Base-by-base conservation (phyloP, 257 asterid genomes). In the Solanum pennellii region DNA sequence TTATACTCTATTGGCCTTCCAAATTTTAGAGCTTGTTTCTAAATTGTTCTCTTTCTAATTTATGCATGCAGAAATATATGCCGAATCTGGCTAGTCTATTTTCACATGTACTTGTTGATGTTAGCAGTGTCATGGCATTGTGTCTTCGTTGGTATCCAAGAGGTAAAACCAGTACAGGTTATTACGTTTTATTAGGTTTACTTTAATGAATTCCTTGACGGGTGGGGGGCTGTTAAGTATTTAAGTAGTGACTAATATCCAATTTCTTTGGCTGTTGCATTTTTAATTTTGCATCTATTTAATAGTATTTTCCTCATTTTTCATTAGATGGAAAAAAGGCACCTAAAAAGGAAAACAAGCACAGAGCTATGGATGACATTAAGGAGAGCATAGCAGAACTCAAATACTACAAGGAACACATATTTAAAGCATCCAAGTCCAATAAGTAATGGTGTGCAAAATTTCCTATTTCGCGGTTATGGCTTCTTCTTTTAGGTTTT, bases 291-390 rank as follows among this genome's bases (percentile, higher is more conserved):
- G 14, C 56, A 21, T 75, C 83, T 20, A 33, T 35, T 65, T 18
- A 23, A 3, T 83, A 12, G 59, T 25, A 18, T 37, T 84, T 82
- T 87, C 42, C 29, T 89, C 71, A 66, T 31, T 79, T 85, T 89
- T 69, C 66, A 49, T 35, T 62, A 94, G 98, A 95, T 35, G 92
- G 89, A 88, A 92, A 21, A 88, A 95, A 89, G 89, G 96, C 98
- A 83, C 99, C 99, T 80, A 90, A 83, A 72, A 96, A 96, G 92
- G 93, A 90, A 90, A 94, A 91, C 88, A 96, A 91, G 73, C 99
- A 96, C 91, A 92, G 98, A 89, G 98, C 98, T 59, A 88, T 96
- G 98, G 98, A 95, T 87, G 99, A 95, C 91, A 96, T 96, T 86
- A 94, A 91, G 90, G 98, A 96, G 92, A 96, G 97, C 92, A 95